phyloP scores from a whole-genome alignment of 2,329 filamentous ascomycete genomes.

The Sclerotinia sclerotiorum region DNA sequence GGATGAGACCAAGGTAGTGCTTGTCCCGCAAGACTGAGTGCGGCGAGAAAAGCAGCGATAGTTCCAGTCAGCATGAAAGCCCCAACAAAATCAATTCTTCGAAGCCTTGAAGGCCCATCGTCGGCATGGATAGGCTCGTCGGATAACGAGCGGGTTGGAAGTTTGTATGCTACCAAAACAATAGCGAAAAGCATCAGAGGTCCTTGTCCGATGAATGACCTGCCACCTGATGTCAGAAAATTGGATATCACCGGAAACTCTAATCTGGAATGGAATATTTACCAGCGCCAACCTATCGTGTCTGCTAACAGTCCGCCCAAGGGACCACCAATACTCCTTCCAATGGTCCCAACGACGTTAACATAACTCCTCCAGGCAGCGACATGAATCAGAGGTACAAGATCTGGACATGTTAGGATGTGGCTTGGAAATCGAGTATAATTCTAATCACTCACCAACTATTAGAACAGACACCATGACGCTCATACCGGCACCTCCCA shows the following conservation, averaged over 20 bases:
- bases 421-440: neutral
- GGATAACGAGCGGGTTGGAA: constrained; percentile 40
- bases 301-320: constrained; percentile 72
- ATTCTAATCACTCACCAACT: constrained; percentile 14
- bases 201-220: constrained; percentile 70
- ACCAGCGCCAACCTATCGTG: constrained; percentile 74
- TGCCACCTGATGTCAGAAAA: constrained; percentile 33
- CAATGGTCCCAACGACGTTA: constrained; percentile 69
- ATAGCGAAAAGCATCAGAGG: constrained; percentile 68
- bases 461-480: constrained; percentile 23
- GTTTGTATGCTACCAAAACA: constrained; percentile 58
- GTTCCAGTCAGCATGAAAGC: constrained; percentile 50
- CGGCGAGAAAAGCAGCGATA: constrained; percentile 43
- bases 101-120: constrained; percentile 65
- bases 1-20: constrained; percentile 43
- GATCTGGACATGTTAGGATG: neutral
- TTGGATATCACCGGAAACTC: neutral
- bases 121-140: constrained; percentile 58
- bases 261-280: constrained; percentile 33
- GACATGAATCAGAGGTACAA: constrained; percentile 46
- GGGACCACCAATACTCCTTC: constrained; percentile 68
- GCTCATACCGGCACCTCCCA: constrained; percentile 70
- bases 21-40: constrained; percentile 51
- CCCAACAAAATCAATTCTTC: constrained; percentile 71
- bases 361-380: constrained; percentile 67